Percentiles rank a stretch among this genome's conserved stretches.
These are phyloP conservation scores for Lentinula lateritia DNA, from an alignment of 768 basidiomycete species.

Conservation along the genomic window DNA sequence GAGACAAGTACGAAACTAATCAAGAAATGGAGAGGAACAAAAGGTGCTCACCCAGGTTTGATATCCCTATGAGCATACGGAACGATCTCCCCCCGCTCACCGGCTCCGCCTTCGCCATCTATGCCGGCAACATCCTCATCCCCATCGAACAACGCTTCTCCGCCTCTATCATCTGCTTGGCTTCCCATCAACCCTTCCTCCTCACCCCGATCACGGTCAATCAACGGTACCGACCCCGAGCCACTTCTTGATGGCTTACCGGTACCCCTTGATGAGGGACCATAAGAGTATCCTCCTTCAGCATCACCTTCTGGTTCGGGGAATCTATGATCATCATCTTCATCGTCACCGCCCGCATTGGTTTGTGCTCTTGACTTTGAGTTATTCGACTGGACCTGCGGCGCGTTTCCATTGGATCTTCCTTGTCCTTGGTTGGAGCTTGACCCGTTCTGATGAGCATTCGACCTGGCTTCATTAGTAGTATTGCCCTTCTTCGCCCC, in stretches of 20 bases:
- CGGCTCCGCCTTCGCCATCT: constrained; percentile 29
- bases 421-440: background rate
- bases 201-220: constrained; percentile 24
- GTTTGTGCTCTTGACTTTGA: background rate
- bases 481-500: background rate
- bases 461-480: no score
- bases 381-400: background rate
- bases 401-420: background rate
- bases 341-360: constrained; percentile 32
- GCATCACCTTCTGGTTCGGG: constrained; percentile 72
- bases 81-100: constrained; percentile 47
- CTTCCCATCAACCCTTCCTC: constrained; percentile 55
- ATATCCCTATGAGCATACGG: constrained; percentile 97
- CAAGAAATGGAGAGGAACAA: background rate
- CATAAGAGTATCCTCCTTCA: constrained; percentile 73
- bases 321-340: constrained; percentile 66
- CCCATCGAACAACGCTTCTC: constrained; percentile 71
- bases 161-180: constrained; percentile 46
- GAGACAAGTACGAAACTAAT: background rate
- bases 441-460: background rate
- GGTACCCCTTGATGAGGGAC: constrained; percentile 13
- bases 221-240: constrained; percentile 10
- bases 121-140: constrained; percentile 60
- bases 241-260: background rate
- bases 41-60: constrained; percentile 78